These are phyloP conservation scores for Aspergillus terreus DNA, from an alignment of 2,329 filamentous ascomycete genomes.

Conservation along the genomic window DNA sequence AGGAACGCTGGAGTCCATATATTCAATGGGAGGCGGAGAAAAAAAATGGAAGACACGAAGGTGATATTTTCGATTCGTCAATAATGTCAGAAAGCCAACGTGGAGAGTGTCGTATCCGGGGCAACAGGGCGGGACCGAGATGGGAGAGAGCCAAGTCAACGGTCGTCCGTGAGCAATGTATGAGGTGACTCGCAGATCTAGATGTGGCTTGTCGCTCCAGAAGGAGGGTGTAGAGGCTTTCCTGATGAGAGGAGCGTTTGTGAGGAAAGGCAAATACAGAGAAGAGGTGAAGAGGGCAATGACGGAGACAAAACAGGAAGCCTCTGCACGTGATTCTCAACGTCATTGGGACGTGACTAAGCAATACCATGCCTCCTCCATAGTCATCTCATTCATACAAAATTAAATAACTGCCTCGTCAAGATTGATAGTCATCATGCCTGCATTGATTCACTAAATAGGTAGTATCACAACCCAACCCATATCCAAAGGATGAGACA, in stretches of 20 bases:
- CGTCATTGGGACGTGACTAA: not conserved
- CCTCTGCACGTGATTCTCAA: not conserved
- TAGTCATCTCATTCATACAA: too few species aligned
- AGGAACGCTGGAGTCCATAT: not conserved
- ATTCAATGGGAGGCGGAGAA: not conserved
- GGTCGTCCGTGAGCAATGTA: not conserved
- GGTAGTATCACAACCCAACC: constrained; percentile 2
- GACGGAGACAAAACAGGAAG: not conserved
- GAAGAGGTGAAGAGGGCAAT: not conserved
- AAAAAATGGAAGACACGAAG: not conserved
- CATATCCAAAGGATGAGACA: constrained; percentile 1
- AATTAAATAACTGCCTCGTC: too few species aligned
- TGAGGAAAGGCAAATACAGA: not conserved
- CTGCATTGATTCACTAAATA: constrained; percentile 6
- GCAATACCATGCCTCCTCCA: not conserved
- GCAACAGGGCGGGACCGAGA: constrained; percentile 30
- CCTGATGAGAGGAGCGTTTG: too few species aligned
- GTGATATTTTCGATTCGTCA: constrained; percentile 12
- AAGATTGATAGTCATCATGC: constrained; percentile 1
- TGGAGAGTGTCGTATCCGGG: constrained; percentile 32
- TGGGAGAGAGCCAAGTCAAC: not conserved
- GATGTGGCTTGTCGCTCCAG: not conserved
- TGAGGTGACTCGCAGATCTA: not conserved
- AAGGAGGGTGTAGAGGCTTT: not conserved
- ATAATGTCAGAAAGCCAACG: constrained; percentile 8